Conservation (phyloP, 83 land plant species). For the Picea mariana region DNA sequence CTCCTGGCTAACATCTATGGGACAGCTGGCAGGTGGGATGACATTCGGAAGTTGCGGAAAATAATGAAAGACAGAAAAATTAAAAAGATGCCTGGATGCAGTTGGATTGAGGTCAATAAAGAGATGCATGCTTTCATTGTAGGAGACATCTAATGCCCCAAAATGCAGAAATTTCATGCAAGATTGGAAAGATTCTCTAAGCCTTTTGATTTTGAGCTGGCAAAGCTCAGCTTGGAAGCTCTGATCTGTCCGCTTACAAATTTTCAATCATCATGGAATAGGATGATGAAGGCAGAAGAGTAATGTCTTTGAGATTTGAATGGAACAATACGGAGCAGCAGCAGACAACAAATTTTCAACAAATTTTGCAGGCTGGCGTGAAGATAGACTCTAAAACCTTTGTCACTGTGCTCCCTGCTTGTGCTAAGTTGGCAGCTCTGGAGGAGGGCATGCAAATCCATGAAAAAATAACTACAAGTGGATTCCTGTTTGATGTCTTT, state of each 20-base stretch:
- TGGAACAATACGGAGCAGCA: not conserved
- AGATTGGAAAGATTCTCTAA: too few species aligned
- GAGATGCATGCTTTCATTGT: slow-evolving; percentile 38
- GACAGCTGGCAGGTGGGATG: slow-evolving; percentile 40
- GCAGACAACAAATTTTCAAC: slow-evolving; percentile 8
- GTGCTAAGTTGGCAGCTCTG: not conserved
- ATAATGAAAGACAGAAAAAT: slow-evolving; percentile 37
- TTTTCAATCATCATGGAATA: too few species aligned
- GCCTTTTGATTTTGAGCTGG: too few species aligned
- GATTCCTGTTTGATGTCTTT: not conserved
- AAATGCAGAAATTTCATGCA: too few species aligned
- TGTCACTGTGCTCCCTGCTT: slow-evolving; percentile 21
- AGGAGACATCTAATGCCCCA: slow-evolving; percentile 43
- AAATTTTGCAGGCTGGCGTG: slow-evolving; percentile 23
- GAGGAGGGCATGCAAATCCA: slow-evolving; percentile 2
- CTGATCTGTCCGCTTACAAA: too few species aligned
- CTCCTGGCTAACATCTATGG: slow-evolving; percentile 55
- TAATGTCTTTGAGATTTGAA: too few species aligned
- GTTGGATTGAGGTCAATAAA: slow-evolving; percentile 38
- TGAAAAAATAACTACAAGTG: not conserved
- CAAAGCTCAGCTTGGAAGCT: too few species aligned
- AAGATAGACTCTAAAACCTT: slow-evolving; percentile 31
- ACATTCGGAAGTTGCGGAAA: slow-evolving; percentile 37
- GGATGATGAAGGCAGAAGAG: too few species aligned
- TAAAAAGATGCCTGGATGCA: slow-evolving; percentile 55